Conservation (phyloP, 306 rosid species). For the Pueraria montana region DNA sequence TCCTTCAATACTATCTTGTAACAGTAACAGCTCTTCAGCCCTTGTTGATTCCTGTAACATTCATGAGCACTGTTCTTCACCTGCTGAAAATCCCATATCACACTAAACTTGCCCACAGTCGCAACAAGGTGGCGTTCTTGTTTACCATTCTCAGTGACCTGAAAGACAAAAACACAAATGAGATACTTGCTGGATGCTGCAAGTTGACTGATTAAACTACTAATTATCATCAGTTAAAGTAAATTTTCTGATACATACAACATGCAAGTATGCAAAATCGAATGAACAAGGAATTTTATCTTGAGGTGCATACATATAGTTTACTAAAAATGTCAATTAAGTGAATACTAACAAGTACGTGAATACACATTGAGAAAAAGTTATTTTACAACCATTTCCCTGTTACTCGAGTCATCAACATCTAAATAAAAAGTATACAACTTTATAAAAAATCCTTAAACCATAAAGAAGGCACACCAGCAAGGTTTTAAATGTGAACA, state of each 20-base stretch:
- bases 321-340: no score
- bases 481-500: no score
- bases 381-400: no score
- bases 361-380: no score
- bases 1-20: conserved; percentile 90
- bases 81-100: conserved; percentile 96
- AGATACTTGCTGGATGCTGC: conserved; percentile 12
- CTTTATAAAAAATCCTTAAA: no score
- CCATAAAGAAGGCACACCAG: no score
- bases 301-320: not conserved
- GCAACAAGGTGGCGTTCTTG: conserved; percentile 96
- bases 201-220: not conserved
- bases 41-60: conserved; percentile 90
- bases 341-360: no score
- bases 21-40: conserved; percentile 96
- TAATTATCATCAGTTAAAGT: conserved; percentile 5
- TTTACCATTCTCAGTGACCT: conserved; percentile 95
- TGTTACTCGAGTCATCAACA: not conserved
- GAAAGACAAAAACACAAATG: conserved; percentile 43
- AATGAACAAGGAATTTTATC: conserved; percentile 31
- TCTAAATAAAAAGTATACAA: not conserved
- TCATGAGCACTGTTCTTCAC: conserved; percentile 89
- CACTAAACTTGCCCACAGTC: conserved; percentile 97
- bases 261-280: conserved; percentile 33
- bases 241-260: conserved; percentile 26